Percentiles rank a stretch among this genome's conserved stretches.
These are phyloP conservation scores for Staphylotrichum tortipilum DNA, from an alignment of 495 filamentous ascomycete genomes.

Conservation along the genomic window DNA sequence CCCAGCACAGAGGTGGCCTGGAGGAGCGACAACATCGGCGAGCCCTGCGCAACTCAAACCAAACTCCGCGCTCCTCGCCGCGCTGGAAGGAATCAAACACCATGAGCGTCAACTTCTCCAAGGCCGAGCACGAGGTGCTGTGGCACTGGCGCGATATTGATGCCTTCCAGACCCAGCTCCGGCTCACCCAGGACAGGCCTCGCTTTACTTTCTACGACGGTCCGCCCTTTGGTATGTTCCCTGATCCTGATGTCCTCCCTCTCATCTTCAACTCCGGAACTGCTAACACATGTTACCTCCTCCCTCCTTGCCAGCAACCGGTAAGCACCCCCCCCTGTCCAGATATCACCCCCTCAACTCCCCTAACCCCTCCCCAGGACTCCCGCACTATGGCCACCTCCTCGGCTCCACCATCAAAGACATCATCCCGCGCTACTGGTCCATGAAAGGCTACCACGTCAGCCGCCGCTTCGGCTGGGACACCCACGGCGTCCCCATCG, in stretches of 20 bases:
- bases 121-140: slow-evolving; percentile 70
- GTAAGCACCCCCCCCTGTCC: background rate
- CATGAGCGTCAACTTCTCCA: slow-evolving; percentile 79
- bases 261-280: background rate
- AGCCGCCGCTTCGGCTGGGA: slow-evolving; percentile 61
- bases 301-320: background rate
- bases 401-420: slow-evolving; percentile 91
- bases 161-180: slow-evolving; percentile 53
- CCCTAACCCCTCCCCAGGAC: slow-evolving; percentile 36
- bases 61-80: no score
- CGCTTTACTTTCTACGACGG: slow-evolving; percentile 76
- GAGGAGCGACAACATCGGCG: no score
- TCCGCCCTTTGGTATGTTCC: slow-evolving; percentile 32
- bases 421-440: slow-evolving; percentile 88
- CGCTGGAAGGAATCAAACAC: no score
- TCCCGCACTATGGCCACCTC: slow-evolving; percentile 88
- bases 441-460: slow-evolving; percentile 84
- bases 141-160: slow-evolving; percentile 72
- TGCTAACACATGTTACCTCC: background rate
- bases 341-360: background rate
- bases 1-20: no score
- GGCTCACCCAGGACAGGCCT: slow-evolving; percentile 45
- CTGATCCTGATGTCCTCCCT: background rate
- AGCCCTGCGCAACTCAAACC: no score
- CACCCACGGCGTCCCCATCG: slow-evolving; percentile 88